Conservation (phyloP, 78 protist species). For the Cavenderia fasciculata region DNA sequence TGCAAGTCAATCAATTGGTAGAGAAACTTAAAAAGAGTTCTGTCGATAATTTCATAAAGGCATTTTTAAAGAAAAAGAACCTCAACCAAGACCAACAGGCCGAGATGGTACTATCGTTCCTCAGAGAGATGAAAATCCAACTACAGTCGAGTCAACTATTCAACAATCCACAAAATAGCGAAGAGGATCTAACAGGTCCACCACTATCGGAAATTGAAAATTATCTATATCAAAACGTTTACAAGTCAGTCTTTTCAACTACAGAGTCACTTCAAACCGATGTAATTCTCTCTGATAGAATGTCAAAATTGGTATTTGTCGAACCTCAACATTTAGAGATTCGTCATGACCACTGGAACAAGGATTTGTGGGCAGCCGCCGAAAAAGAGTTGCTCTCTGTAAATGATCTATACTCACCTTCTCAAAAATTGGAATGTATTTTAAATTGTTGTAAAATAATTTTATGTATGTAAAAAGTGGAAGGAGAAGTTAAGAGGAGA, state of each 20-base stretch:
- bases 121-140: slow-evolving; percentile 58
- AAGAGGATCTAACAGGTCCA: slow-evolving; percentile 1
- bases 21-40: slow-evolving; percentile 56
- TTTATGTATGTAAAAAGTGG: neutral
- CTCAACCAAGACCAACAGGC: slow-evolving; percentile 40
- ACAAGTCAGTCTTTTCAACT: slow-evolving; percentile 39
- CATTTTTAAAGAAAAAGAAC: slow-evolving; percentile 32
- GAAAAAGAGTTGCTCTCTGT: slow-evolving; percentile 33
- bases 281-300: slow-evolving; percentile 23
- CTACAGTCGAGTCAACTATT: slow-evolving; percentile 45
- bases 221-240: slow-evolving; percentile 47
- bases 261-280: slow-evolving; percentile 47
- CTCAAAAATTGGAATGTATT: slow-evolving; percentile 70
- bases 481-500: too few relatives aligned
- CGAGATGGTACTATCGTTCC: slow-evolving; percentile 55
- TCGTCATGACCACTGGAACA: slow-evolving; percentile 37
- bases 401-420: slow-evolving; percentile 61
- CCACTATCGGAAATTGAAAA: slow-evolving; percentile 66
- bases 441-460: slow-evolving; percentile 60
- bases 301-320: slow-evolving; percentile 24
- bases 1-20: slow-evolving; percentile 18
- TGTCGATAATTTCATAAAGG: slow-evolving; percentile 47
- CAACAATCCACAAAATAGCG: neutral
- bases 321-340: slow-evolving; percentile 74
- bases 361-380: slow-evolving; percentile 61